Evolutionary conservation across 139 green algal species (phyloP), one percentile per base, ranked within the genome.

Genomic region (Chlamydomonas sp.): DNA sequence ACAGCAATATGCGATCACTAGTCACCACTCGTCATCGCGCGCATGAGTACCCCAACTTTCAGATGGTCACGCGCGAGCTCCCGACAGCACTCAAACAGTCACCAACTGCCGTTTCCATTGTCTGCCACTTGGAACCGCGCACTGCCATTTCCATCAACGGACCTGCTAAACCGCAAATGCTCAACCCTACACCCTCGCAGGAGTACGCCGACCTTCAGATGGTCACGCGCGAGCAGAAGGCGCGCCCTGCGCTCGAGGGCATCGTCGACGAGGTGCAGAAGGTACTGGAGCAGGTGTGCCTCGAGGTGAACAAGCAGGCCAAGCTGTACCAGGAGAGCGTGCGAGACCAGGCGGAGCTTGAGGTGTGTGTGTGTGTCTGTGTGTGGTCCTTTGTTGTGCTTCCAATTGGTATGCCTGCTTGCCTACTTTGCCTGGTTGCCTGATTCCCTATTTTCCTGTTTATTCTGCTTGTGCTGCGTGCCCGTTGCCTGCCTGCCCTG

Each of bases 221-320:
- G 20, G 72, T 49, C 30, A 81, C 81, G 8, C 73, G 88, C 3
- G 84, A 90, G 79, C 71, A 85, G 54, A 87, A 83, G 50, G 84
- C 85, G 26, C 86, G 85, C 43, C 83, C 87, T 13, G 70, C 68
- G 8, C 60, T 92, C 31, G 85, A 89, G 61, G 57, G 69, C n/a
- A 77, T 86, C 47, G 77, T 85, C 24, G 88, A 93, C 61, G 85
- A 84, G 66, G 77, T 90, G 5, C 87, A 92, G 72, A 75, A 82
- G 71, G 85, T 82, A 54, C 65, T 91, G 49, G 84, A 93, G 76
- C 69, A 70, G 26, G 72, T 91, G 48, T 90, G 84, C 73, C 69
- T 68, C 24, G 79, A 85, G 35, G 85, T 87, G 43, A 75, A 87
- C 60, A 88, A 83, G 65, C 80, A 88, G 69, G 85, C 85, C 13